phyloP scores from a whole-genome alignment of 225 moss, liverwort and hornwort species.

The Pleurozium schreberi region DNA sequence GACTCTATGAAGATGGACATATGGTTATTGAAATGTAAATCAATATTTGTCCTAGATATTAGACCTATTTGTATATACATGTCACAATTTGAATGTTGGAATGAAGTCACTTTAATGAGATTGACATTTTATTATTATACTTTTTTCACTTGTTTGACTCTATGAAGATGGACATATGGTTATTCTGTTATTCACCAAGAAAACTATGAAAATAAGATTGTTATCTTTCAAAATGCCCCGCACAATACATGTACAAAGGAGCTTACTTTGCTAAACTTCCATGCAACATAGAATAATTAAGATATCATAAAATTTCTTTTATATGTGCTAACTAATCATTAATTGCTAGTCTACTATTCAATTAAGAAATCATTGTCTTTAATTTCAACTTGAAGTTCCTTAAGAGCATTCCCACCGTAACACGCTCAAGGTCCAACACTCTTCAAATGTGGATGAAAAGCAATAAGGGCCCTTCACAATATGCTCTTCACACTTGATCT shows the following conservation, averaged over 20 bases:
- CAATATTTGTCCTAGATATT: accelerated
- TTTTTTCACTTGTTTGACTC: not conserved
- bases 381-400: not conserved
- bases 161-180: not conserved
- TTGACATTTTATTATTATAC: not conserved
- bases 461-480: no score
- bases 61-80: not conserved
- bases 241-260: not conserved
- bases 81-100: not conserved
- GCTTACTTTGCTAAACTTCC: not conserved
- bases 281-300: no score
- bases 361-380: not conserved
- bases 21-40: not conserved
- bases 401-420: no score
- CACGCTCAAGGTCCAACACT: no score
- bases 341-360: not conserved
- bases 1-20: not conserved
- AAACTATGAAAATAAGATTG: not conserved
- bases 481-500: no score
- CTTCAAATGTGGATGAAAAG: no score
- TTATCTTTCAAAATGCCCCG: not conserved
- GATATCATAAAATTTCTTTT: not conserved
- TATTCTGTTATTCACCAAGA: not conserved
- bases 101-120: accelerated
- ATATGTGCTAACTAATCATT: not conserved